Base-by-base conservation (phyloP, 2,329 filamentous ascomycete species). In the Pseudogymnoascus pannorum region DNA sequence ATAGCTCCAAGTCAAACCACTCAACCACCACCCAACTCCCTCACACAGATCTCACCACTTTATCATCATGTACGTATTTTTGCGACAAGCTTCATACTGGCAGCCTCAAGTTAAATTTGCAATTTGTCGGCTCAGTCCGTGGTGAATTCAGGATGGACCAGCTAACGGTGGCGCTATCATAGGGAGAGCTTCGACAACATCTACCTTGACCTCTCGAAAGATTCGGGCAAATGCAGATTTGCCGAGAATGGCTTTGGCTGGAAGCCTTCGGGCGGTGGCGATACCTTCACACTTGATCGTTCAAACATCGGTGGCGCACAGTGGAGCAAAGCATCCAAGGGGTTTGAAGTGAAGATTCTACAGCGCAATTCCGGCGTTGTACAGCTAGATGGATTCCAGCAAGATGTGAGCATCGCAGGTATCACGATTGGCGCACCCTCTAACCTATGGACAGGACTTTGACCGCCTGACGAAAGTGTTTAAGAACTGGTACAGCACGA, bases 401-500 rank as follows among this genome's bases (percentile, higher is more conserved):
- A 92, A 73, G 92, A 97, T 75, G 87, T 84, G 68, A 65, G 75
- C 38, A 33, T 29, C 12, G 61, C 33, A 63, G 72, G 31, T 68
- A 33, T 57, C 42, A 57, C 18, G 16, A n/a, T 38, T 36, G 18
- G 29, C 24, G 12, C 33, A 57, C 24, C 35, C 38, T 58, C 68
- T 66, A 61, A 69, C 60, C 18, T 61, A 14, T 40, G 22, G 18
- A 31, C 70, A 91, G 82, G 93, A 99, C 74, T 90, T 91, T 68
- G 94, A 99, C 67, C 90, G 94, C 61, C 79, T 97, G 12, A 83
- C 80, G 76, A 97, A 96, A 74, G 85, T 94, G 68, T 97, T 99
- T 82, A 97, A 97, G 79, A 90, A 93, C 71, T 97, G 93, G 91
- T 99, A 97, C 77, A 94, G 91, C 77, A 88, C 94, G 70, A 92